phyloP scores from a whole-genome alignment of 164 flowering plant genomes.

The Tinospora cordifolia region DNA sequence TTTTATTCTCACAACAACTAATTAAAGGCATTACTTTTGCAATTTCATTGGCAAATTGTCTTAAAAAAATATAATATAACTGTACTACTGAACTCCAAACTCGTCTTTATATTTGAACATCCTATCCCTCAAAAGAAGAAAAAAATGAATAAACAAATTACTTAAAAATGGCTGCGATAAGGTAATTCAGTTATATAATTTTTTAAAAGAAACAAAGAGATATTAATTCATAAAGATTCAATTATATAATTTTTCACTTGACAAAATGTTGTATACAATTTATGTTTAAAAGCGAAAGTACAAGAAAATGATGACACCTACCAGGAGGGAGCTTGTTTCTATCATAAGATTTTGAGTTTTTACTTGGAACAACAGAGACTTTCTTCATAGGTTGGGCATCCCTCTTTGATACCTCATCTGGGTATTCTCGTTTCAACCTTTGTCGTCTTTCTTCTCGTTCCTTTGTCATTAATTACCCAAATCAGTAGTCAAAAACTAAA shows the following conservation, averaged over 20 bases:
- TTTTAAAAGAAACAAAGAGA: too few relatives aligned
- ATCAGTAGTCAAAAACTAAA: constrained; percentile 7
- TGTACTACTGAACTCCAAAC: neutral
- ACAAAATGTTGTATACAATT: neutral
- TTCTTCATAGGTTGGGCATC: constrained; percentile 28
- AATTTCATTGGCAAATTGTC: neutral
- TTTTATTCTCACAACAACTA: too few relatives aligned
- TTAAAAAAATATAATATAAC: neutral
- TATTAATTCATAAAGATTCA: too few relatives aligned
- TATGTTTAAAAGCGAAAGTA: neutral
- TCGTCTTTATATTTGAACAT: too few relatives aligned
- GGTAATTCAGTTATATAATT: neutral
- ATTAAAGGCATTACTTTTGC: neutral
- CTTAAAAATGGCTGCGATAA: neutral
- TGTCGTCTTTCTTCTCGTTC: constrained; percentile 26
- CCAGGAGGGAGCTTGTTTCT: constrained; percentile 69
- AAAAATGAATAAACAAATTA: too few relatives aligned
- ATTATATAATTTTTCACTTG: neutral
- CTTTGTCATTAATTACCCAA: constrained; percentile 20
- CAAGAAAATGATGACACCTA: constrained; percentile 22
- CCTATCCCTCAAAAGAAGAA: too few relatives aligned
- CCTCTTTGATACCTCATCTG: constrained; percentile 48
- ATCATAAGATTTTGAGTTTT: constrained; percentile 33
- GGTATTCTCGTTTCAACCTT: constrained; percentile 52
- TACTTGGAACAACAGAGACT: constrained; percentile 33